A percentile compares a stretch with the other conserved stretches of the same genome.
Conservation (phyloP, 176 grass and related monocot species). For the Poa pratensis region DNA sequence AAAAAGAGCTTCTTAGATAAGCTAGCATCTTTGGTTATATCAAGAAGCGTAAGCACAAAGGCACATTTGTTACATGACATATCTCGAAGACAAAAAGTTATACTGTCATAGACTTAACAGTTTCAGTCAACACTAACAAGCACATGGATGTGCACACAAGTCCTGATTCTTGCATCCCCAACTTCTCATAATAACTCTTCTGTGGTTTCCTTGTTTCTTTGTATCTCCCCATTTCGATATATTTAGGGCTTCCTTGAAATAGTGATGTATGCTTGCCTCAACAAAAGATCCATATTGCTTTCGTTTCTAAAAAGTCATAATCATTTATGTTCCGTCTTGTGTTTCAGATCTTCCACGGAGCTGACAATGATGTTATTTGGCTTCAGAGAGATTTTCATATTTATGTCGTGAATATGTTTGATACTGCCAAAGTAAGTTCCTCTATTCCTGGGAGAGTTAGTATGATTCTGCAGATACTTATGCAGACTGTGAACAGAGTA, state of each 20-base stretch:
- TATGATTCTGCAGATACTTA: constrained; percentile 29
- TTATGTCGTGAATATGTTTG: constrained; percentile 99
- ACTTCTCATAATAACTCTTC: constrained; percentile 6
- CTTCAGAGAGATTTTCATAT: constrained; percentile 99
- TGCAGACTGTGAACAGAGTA: neutral
- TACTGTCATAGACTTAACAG: constrained; percentile 1
- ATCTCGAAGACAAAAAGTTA: constrained; percentile 6
- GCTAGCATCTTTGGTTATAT: constrained; percentile 10
- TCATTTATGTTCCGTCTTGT: constrained; percentile 34
- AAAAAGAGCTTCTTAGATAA: neutral
- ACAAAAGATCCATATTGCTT: constrained; percentile 23
- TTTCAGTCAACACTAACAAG: constrained; percentile 16
- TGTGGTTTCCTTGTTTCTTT: neutral
- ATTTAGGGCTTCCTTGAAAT: neutral
- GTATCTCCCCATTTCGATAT: neutral
- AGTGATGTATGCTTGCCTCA: constrained; percentile 15
- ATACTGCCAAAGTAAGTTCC: constrained; percentile 85
- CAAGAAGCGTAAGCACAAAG: constrained; percentile 21
- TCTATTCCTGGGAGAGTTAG: neutral
- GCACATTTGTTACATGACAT: neutral
- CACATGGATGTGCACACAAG: constrained; percentile 1
- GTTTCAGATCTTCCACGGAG: constrained; percentile 83
- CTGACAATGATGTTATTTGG: constrained; percentile 98
- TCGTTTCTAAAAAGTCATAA: neutral
- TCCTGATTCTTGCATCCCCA: neutral